phyloP scores from a whole-genome alignment of 225 moss, liverwort and hornwort genomes.

The Sphagnum tenellum region DNA sequence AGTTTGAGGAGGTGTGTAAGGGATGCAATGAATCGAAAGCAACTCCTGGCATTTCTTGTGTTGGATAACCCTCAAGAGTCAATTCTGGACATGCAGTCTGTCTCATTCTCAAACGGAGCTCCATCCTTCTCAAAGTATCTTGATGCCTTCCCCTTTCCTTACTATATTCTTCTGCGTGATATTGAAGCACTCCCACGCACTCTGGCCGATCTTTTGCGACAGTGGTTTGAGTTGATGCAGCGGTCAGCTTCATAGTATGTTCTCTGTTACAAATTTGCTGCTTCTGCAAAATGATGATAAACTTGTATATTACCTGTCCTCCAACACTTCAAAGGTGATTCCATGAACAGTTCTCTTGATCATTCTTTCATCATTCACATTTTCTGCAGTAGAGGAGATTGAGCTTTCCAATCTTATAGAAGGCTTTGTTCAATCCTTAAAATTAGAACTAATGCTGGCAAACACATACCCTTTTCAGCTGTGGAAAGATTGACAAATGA shows the following conservation, averaged over 20 bases:
- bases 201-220: conserved; percentile 88
- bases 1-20: conserved; percentile 72
- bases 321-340: no score
- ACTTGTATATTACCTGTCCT: no score
- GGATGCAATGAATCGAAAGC: conserved; percentile 86
- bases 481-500: no score
- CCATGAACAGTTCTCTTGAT: no score
- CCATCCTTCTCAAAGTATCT: conserved; percentile 78
- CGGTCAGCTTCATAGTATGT: conserved; percentile 13
- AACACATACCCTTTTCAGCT: no score
- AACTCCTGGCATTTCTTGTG: conserved; percentile 80
- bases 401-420: no score
- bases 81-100: conserved; percentile 87
- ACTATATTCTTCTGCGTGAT: conserved; percentile 86
- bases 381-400: no score
- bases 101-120: conserved; percentile 74
- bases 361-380: no score
- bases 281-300: no score
- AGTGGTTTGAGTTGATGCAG: conserved; percentile 96
- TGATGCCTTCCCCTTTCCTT: conserved; percentile 92
- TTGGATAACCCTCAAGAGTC: conserved; percentile 92
- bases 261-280: no score
- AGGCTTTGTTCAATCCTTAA: no score
- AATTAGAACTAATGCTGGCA: no score
- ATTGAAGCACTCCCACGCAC: conserved; percentile 90